A percentile compares a stretch with the other conserved stretches of the same genome.
phyloP scores from a whole-genome alignment of 2,329 filamentous ascomycete genomes.

The Rutstroemia sp. region DNA sequence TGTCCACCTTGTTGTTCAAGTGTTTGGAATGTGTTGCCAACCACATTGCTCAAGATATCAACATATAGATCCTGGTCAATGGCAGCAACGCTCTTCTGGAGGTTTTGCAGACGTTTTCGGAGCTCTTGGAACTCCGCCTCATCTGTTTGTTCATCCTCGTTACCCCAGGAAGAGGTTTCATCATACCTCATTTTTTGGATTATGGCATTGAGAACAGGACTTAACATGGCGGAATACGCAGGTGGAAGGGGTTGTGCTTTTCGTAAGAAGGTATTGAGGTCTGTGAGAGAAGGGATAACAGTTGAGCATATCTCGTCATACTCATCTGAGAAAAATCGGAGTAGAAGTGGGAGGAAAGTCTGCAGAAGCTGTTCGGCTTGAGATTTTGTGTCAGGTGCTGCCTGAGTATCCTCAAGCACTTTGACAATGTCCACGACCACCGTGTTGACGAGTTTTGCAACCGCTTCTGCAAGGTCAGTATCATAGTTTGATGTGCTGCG shows the following conservation, averaged over 20 bases:
- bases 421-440: conserved; percentile 81
- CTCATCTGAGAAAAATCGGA: conserved; percentile 95
- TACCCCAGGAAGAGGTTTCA: conserved; percentile 86
- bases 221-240: conserved; percentile 74
- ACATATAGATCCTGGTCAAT: conserved; percentile 87
- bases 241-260: conserved; percentile 68
- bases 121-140: conserved; percentile 97
- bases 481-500: conserved; percentile 83
- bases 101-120: conserved; percentile 76
- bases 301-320: conserved; percentile 97
- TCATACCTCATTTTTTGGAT: conserved; percentile 97
- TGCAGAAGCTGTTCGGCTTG: conserved; percentile 78
- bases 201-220: conserved; percentile 84
- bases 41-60: conserved; percentile 77
- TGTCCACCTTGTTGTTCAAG: conserved; percentile 65
- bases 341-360: conserved; percentile 75
- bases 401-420: conserved; percentile 63
- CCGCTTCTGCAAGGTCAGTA: conserved; percentile 87
- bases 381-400: conserved; percentile 55
- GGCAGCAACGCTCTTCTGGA: conserved; percentile 87
- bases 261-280: conserved; percentile 83
- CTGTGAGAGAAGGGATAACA: conserved; percentile 87
- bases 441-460: conserved; percentile 92
- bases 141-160: conserved; percentile 90
- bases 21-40: conserved; percentile 80